Evolutionary conservation across 225 moss, liverwort and hornwort species (phyloP), one percentile per base, ranked within the genome.

Genomic region (Climacium dendroides): DNA sequence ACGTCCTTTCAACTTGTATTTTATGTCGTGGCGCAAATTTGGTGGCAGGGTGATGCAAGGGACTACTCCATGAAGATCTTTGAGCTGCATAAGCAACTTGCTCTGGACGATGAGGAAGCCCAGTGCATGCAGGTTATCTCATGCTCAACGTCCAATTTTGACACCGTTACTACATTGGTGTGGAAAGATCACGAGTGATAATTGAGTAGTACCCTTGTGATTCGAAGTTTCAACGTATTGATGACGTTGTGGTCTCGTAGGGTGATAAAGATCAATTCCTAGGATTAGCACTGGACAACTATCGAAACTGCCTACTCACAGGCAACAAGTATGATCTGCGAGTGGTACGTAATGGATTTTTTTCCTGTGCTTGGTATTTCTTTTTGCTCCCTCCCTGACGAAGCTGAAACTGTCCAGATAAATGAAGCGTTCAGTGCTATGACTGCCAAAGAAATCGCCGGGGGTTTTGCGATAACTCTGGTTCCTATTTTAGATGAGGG

Each of bases 271-370:
- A 95, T 81, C 93, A 97, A 62, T 98, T 98, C 91, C 87, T 98
- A 83, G 92, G 90, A 85, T 89, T 95, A 81, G 93, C 96, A 65
- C 83, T 98, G 73, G 90, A 95, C 87, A 97, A 92, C 87, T 98
- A 98, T 63, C 82, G 93, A 59, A 92, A 86, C 57, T 98, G 98
- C 72, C 85, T 98, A 81, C 93, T 93, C 61, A 91, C 94, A 79
- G 96, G 96, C 94, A 94, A 92, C 90, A 98, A 97, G 85, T 98
- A 98, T 85, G 97, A 98, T 90, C 90, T 98, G 64, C 93, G 93
- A 88, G 98, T 75, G 53, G 66, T 67, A 67, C 37, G 66, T 30
- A 67, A 67, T 85, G 37, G 35, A 82, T 35, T 53, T 58, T n/a
- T 74, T 77, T 64, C 54, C 43, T 67, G 37, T 84, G 77, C 80